Evolutionary conservation across 2,329 filamentous ascomycete genomes (phyloP).

Genomic region (Calonectria hongkongensis): DNA sequence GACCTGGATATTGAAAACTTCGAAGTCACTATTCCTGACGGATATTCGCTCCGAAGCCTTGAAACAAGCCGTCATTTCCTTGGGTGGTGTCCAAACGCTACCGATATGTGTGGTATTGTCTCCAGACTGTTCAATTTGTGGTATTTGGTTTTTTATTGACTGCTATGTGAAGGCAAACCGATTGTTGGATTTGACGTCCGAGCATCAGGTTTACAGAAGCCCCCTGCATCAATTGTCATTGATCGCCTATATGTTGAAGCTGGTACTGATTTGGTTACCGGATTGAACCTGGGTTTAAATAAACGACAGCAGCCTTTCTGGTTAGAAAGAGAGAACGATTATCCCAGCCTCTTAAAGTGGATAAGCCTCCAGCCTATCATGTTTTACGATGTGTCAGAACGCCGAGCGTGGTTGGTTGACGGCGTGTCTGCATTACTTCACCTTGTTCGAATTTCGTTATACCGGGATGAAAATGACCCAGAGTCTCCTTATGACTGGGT

Average conservation of each 20-base stretch:
- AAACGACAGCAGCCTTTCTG: constrained; percentile 36
- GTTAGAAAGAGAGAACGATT: constrained; percentile 40
- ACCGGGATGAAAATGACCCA: constrained; percentile 22
- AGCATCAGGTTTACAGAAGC: neutral
- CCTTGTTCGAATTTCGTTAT: constrained; percentile 38
- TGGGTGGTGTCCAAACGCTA: constrained; percentile 40
- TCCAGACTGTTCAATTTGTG: neutral
- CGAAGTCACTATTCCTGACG: neutral
- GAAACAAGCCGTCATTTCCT: constrained; percentile 38
- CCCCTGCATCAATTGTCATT: constrained; percentile 7
- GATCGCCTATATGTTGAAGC: constrained; percentile 42
- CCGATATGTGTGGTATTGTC: constrained; percentile 35
- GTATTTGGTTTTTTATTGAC: neutral
- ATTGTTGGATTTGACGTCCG: neutral
- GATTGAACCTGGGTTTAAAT: constrained; percentile 33
- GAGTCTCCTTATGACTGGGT: constrained; percentile 44
- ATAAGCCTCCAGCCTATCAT: constrained; percentile 23
- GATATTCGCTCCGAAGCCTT: neutral
- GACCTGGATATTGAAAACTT: constrained; percentile 26
- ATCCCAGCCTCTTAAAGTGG: constrained; percentile 42
- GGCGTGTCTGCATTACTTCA: constrained; percentile 43
- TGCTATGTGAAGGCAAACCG: neutral
- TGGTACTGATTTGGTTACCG: constrained; percentile 16
- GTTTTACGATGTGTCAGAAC: constrained; percentile 34
- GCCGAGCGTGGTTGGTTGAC: constrained; percentile 40